phyloP scores from a whole-genome alignment of 495 filamentous ascomycete species.

The Trichocladium antarcticum region DNA sequence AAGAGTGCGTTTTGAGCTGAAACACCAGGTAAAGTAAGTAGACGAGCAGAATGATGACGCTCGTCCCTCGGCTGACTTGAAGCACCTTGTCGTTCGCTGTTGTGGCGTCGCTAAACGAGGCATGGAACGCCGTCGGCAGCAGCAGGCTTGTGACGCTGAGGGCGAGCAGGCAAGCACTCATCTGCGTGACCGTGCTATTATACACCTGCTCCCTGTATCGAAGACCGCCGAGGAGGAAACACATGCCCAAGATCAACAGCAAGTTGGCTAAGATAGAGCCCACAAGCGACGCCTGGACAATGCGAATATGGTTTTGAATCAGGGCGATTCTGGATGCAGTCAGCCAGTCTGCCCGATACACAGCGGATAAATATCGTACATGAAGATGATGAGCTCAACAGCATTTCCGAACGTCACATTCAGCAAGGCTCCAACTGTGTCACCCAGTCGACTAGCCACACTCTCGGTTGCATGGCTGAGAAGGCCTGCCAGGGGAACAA shows the following conservation, averaged over 20 bases:
- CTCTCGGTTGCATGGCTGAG: slow-evolving; percentile 73
- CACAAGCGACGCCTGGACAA: slow-evolving; percentile 79
- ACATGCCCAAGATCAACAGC: slow-evolving; percentile 82
- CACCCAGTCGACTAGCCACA: slow-evolving; percentile 64
- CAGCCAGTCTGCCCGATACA: not conserved
- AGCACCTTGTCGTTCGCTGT: slow-evolving; percentile 59
- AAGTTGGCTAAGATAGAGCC: slow-evolving; percentile 84
- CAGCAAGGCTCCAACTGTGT: slow-evolving; percentile 69
- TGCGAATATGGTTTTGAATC: slow-evolving; percentile 68
- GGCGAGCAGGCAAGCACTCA: slow-evolving; percentile 86
- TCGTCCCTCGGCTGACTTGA: slow-evolving; percentile 80
- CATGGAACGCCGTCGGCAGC: slow-evolving; percentile 81
- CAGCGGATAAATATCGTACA: no score
- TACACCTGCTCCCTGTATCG: slow-evolving; percentile 89
- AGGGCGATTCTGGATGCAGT: slow-evolving; percentile 47
- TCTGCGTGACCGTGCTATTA: slow-evolving; percentile 89
- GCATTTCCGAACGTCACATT: slow-evolving; percentile 88
- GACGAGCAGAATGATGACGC: slow-evolving; percentile 73
- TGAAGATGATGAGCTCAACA: slow-evolving; percentile 43
- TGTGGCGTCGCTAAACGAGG: slow-evolving; percentile 56
- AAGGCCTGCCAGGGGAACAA: slow-evolving; percentile 72
- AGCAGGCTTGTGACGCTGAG: slow-evolving; percentile 79
- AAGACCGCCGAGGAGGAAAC: slow-evolving; percentile 74
- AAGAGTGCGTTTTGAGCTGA: slow-evolving; percentile 83
- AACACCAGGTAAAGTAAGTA: slow-evolving; percentile 82